Percentiles rank a stretch among this genome's conserved stretches.
Evolutionary conservation across 1,284 basidiomycete genomes (phyloP).

Genomic region (Inonotus obliquus): DNA sequence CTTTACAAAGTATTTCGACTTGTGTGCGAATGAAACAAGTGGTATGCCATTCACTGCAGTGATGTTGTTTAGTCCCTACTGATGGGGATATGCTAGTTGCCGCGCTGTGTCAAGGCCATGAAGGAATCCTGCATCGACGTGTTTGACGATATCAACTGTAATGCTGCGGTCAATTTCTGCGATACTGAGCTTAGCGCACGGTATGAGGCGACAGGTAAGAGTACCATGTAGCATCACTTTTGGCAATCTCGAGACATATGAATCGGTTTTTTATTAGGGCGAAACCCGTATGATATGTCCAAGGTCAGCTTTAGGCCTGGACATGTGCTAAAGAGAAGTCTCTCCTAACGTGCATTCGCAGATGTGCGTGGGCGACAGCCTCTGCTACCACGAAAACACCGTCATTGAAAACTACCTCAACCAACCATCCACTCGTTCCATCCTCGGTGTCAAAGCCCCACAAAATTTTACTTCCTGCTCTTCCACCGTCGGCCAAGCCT

Average conservation of each 20-base stretch:
- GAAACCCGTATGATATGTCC: constrained; percentile 64
- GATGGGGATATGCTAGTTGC: constrained; percentile 36
- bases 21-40: constrained; percentile 60
- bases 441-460: constrained; percentile 55
- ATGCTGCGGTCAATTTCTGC: constrained; percentile 60
- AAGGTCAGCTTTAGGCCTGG: constrained; percentile 51
- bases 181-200: constrained; percentile 46
- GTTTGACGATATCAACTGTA: constrained; percentile 59
- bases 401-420: constrained; percentile 54
- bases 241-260: too few species aligned
- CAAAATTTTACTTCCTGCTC: constrained; percentile 58
- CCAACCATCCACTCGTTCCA: constrained; percentile 44
- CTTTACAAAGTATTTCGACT: constrained; percentile 50
- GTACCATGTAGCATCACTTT: not conserved
- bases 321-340: constrained; percentile 3
- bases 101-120: constrained; percentile 49
- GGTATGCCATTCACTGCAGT: constrained; percentile 31
- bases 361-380: constrained; percentile 45
- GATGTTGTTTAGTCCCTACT: not conserved
- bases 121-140: constrained; percentile 44
- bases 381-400: constrained; percentile 52
- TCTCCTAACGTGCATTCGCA: constrained; percentile 21
- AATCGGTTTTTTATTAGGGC: not conserved
- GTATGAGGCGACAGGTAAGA: constrained; percentile 24
- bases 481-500: constrained; percentile 40